phyloP scores from a whole-genome alignment of 768 basidiomycete species.

The Boletus vermiculosoides region DNA sequence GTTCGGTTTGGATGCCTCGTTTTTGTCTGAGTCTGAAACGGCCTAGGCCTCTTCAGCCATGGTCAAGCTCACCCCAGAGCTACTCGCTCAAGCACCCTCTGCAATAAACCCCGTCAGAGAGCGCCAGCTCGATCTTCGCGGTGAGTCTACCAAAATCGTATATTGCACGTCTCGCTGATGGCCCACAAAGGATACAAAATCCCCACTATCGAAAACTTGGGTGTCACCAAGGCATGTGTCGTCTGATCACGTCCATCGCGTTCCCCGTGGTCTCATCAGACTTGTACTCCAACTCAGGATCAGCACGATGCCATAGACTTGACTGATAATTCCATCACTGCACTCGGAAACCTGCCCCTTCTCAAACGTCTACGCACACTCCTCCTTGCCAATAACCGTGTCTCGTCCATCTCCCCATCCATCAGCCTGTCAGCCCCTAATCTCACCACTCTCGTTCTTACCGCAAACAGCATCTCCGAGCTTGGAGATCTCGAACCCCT shows the following conservation, averaged over 20 bases:
- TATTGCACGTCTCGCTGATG: constrained; percentile 13
- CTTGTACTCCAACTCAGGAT: constrained; percentile 50
- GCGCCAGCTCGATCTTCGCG: constrained; percentile 88
- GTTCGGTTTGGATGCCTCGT: constrained; percentile 20
- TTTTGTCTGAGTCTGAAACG: constrained; percentile 38
- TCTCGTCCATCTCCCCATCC: constrained; percentile 78
- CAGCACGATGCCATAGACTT: constrained; percentile 93
- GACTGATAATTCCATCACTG: constrained; percentile 84
- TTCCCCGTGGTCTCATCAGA: constrained; percentile 16
- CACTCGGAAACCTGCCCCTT: constrained; percentile 82
- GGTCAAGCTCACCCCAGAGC: constrained; percentile 94
- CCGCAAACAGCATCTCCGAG: constrained; percentile 77
- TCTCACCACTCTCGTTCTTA: constrained; percentile 78
- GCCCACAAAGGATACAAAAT: constrained; percentile 78
- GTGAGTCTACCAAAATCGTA: constrained; percentile 40
- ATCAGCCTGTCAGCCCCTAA: constrained; percentile 83
- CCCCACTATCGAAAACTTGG: constrained; percentile 93
- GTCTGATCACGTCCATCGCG: constrained; percentile 17
- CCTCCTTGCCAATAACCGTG: constrained; percentile 86
- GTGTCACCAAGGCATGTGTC: constrained; percentile 75
- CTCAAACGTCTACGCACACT: constrained; percentile 82
- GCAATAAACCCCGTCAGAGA: constrained; percentile 82
- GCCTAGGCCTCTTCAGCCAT: constrained; percentile 32
- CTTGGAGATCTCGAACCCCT: constrained; percentile 84
- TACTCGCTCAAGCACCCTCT: constrained; percentile 78